phyloP scores from a whole-genome alignment of 1,139 yeast species.

The Pichia inconspicua region DNA sequence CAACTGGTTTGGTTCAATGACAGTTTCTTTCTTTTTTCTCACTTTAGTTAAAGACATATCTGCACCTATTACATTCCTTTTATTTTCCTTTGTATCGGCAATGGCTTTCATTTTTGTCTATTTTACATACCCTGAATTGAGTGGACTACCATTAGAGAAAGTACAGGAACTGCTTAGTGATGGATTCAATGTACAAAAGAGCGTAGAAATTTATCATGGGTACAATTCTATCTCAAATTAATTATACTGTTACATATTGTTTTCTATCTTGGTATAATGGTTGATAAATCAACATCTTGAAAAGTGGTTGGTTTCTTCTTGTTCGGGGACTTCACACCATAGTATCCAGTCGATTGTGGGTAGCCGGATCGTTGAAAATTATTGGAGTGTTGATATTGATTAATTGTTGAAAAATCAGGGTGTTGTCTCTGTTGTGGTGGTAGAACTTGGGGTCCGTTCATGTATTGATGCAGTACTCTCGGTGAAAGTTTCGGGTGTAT shows the following conservation, averaged over 20 bases:
- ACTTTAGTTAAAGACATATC: slow-evolving; percentile 47
- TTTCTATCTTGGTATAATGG: neutral
- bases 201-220: slow-evolving; percentile 31
- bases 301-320: neutral
- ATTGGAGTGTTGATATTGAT: neutral
- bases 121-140: slow-evolving; percentile 47
- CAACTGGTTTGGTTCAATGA: slow-evolving; percentile 53
- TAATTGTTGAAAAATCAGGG: neutral
- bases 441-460: neutral
- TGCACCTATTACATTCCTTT: slow-evolving; percentile 48
- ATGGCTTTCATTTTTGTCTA: slow-evolving; percentile 40
- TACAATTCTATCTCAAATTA: neutral
- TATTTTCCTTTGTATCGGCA: slow-evolving; percentile 44
- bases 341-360: neutral
- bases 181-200: slow-evolving; percentile 44
- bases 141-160: slow-evolving; percentile 50
- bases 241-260: neutral
- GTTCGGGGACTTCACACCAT: neutral
- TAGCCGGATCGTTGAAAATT: neutral
- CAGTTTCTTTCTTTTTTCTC: slow-evolving; percentile 46
- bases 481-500: neutral
- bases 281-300: neutral
- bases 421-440: neutral
- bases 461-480: neutral
- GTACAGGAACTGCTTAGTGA: slow-evolving; percentile 40